Percentiles rank a stretch among this genome's conserved stretches.
phyloP scores from a whole-genome alignment of 2,329 filamentous ascomycete species.

The Stagonosporopsis chrysanthemi region DNA sequence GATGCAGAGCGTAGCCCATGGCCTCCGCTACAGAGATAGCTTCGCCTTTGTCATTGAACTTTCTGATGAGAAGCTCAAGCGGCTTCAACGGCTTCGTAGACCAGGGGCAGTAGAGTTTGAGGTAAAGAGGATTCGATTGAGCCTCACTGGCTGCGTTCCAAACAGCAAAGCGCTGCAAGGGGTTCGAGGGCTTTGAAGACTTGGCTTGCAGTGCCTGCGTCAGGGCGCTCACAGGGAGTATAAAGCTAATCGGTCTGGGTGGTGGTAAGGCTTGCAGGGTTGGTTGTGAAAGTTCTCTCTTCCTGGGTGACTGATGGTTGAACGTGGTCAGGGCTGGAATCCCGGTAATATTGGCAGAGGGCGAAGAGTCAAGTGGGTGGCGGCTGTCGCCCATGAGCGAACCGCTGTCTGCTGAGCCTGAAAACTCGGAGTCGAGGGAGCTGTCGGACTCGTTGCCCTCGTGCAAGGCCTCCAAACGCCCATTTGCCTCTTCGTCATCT shows the following conservation, averaged over 20 bases:
- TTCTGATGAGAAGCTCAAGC: constrained; percentile 74
- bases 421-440: constrained; percentile 51
- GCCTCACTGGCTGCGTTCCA: constrained; percentile 80
- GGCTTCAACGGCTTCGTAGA: constrained; percentile 70
- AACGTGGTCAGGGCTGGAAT: constrained; percentile 54
- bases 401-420: constrained; percentile 64
- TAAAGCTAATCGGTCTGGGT: constrained; percentile 73
- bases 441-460: constrained; percentile 51
- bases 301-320: constrained; percentile 64
- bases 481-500: constrained; percentile 50
- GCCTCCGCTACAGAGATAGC: constrained; percentile 78
- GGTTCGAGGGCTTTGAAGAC: constrained; percentile 71
- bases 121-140: constrained; percentile 68
- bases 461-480: constrained; percentile 50
- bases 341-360: constrained; percentile 53
- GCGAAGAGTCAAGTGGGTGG: constrained; percentile 64
- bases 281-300: constrained; percentile 56
- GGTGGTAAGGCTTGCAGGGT: constrained; percentile 73
- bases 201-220: constrained; percentile 77
- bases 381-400: constrained; percentile 73
- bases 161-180: constrained; percentile 78
- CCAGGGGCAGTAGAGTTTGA: constrained; percentile 80
- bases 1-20: constrained; percentile 80
- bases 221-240: constrained; percentile 73
- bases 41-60: constrained; percentile 72